Evolutionary conservation across 192 early-diverging fungal genomes (phyloP), one percentile per base, ranked within the genome.

Genomic region (Coemansia nantahalensis): DNA sequence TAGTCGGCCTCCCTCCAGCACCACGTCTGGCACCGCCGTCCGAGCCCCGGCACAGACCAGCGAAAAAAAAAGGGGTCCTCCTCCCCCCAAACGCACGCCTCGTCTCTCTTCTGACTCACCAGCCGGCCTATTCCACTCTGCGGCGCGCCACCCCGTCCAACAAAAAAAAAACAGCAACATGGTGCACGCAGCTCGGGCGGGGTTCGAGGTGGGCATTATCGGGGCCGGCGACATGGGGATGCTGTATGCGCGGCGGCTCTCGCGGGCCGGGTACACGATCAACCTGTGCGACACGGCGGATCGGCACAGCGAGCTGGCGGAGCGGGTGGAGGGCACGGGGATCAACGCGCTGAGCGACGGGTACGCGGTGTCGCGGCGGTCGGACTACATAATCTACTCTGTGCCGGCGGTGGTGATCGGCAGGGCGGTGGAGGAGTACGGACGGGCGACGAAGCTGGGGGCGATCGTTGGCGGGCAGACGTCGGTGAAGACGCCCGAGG

Each of bases 201-300:
- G 43, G 19, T 56, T 62, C 51, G 80, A 94, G 38, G 76, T 98
- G 46, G 95, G 95, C 18, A 86, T 98, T 50, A 95, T 98, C 45
- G 95, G 95, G 23, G 84, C 84, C 60, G 94, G 95, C 43, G 94
- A 92, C 62, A 98, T 98, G 94, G 95, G 94, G 32, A 79, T 82
- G 48, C 82, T 97, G 30, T 98, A 97, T 54, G 92, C 90, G 1
- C 67, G 67, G 16, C 74, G 65, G 38, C 84, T 97, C 40, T 45
- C 62, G n/a, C 55, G 78, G 32, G 83, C 86, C 12, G 93, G 93
- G 8, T 96, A 77, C 34, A 46, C 84, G 18, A 83, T 98, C 30
- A 87, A 92, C 58, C 80, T 94, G 17, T 95, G 92, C 66, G 96
- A 98, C 68, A 69, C 86, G 39, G 93, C 92, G 8, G 63, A 76